These are phyloP conservation scores for Ammopiptanthus mongolicus DNA, from an alignment of 306 rosid genomes.

Conservation along the genomic window DNA sequence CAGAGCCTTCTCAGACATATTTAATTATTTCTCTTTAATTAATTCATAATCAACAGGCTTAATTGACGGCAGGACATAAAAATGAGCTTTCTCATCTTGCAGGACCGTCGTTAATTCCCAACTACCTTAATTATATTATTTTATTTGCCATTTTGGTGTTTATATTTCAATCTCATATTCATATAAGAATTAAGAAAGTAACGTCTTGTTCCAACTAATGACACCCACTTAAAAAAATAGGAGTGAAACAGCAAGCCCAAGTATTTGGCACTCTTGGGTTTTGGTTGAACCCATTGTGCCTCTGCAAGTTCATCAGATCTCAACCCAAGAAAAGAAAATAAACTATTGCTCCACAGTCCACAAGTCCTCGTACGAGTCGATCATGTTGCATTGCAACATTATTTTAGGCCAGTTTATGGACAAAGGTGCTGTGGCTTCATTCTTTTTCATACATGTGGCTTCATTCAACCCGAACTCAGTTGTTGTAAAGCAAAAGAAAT, in stretches of 20 bases:
- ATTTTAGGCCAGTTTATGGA: not conserved
- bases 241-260: not conserved
- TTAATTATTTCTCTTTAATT: not conserved
- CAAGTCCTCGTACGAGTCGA: not conserved
- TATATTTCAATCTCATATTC: not conserved
- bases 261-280: not conserved
- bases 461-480: not conserved
- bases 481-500: not conserved
- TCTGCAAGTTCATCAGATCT: not conserved
- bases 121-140: not conserved
- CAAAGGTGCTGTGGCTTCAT: not conserved
- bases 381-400: not conserved
- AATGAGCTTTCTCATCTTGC: not conserved
- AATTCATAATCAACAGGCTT: not conserved
- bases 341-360: not conserved
- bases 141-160: not conserved
- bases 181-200: too few relatives aligned
- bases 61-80: not conserved
- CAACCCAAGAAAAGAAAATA: not conserved
- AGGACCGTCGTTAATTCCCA: not conserved
- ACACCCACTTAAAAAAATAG: not conserved
- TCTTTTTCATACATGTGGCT: too few relatives aligned
- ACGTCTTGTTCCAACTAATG: not conserved
- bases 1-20: not conserved
- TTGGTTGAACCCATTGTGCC: not conserved